A percentile compares a stretch with the other conserved stretches of the same genome.
phyloP scores from a whole-genome alignment of 2,329 filamentous ascomycete species.

The Niveomyces coronatus region DNA sequence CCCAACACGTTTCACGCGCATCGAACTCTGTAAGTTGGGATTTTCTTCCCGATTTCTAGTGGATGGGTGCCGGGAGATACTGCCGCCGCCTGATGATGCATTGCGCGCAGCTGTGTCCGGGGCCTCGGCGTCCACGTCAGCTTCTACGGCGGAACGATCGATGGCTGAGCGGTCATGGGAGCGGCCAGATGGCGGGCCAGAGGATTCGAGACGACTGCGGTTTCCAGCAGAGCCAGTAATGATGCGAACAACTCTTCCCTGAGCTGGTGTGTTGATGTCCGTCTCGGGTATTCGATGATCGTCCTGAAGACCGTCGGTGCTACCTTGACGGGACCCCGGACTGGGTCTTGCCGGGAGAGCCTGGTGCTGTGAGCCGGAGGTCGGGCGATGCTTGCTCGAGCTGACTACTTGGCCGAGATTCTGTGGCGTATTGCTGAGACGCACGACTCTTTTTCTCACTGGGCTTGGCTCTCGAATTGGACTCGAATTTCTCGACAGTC shows the following conservation, averaged over 20 bases:
- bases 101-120: conserved; percentile 40
- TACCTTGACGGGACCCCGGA: too few relatives aligned
- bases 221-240: conserved; percentile 40
- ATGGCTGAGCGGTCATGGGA: conserved; percentile 24
- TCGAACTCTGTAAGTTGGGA: conserved; percentile 56
- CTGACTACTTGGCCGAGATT: conserved; percentile 28
- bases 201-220: conserved; percentile 26
- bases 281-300: conserved; percentile 25
- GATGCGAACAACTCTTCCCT: conserved; percentile 46
- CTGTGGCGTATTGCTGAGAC: conserved; percentile 42
- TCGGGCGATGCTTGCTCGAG: conserved; percentile 38
- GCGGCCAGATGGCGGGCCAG: conserved; percentile 25
- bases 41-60: conserved; percentile 51
- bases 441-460: conserved; percentile 45
- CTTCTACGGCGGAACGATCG: conserved; percentile 27
- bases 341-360: conserved; percentile 28
- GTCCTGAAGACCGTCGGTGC: conserved; percentile 31
- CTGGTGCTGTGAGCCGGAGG: conserved; percentile 16
- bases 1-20: conserved; percentile 67
- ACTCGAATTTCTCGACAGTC: conserved; percentile 31
- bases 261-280: conserved; percentile 44
- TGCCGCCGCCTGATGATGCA: conserved; percentile 37
- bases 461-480: conserved; percentile 44
- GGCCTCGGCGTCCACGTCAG: conserved; percentile 36
- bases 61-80: conserved; percentile 41